phyloP scores from a whole-genome alignment of 2,329 filamentous ascomycete species.

The Davidsoniella neocaledoniae region DNA sequence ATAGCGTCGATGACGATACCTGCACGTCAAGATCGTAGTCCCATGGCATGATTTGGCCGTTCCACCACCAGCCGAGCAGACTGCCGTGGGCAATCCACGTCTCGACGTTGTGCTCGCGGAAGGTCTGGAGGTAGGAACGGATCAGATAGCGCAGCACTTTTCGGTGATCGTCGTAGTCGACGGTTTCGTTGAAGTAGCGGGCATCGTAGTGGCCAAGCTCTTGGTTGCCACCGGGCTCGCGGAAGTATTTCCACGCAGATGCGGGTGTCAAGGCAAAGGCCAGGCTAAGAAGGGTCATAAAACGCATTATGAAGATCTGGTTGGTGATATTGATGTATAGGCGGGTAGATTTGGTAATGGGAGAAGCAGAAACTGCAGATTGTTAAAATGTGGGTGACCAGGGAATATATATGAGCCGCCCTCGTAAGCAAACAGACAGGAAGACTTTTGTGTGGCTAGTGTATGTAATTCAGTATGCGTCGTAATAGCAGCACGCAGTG shows the following conservation, averaged over 20 bases:
- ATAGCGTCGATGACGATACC: constrained; percentile 49
- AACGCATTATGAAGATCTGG: constrained; percentile 9
- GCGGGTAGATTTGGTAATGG: neutral
- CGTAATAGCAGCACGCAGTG: too few relatives aligned
- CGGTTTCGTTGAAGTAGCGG: constrained; percentile 47
- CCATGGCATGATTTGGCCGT: constrained; percentile 60
- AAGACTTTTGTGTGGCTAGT: too few relatives aligned
- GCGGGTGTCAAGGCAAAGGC: constrained; percentile 10
- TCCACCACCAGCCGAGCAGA: constrained; percentile 82
- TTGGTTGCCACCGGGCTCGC: constrained; percentile 43
- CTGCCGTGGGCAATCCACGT: constrained; percentile 82
- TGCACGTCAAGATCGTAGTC: constrained; percentile 76
- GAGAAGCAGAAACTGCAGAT: too few relatives aligned
- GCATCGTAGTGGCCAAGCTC: constrained; percentile 56
- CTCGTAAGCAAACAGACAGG: too few relatives aligned
- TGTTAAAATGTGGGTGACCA: too few relatives aligned
- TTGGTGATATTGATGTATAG: neutral
- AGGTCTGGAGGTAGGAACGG: constrained; percentile 54
- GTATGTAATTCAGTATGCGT: too few relatives aligned
- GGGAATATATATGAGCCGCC: too few relatives aligned
- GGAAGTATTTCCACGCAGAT: constrained; percentile 40
- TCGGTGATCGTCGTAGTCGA: constrained; percentile 50
- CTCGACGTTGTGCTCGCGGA: constrained; percentile 47
- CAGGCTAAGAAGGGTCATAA: constrained; percentile 8
- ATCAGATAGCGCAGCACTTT: constrained; percentile 52